Evolutionary conservation across 345 rosid genomes (phyloP).

Genomic region (Dipteronia sinensis): DNA sequence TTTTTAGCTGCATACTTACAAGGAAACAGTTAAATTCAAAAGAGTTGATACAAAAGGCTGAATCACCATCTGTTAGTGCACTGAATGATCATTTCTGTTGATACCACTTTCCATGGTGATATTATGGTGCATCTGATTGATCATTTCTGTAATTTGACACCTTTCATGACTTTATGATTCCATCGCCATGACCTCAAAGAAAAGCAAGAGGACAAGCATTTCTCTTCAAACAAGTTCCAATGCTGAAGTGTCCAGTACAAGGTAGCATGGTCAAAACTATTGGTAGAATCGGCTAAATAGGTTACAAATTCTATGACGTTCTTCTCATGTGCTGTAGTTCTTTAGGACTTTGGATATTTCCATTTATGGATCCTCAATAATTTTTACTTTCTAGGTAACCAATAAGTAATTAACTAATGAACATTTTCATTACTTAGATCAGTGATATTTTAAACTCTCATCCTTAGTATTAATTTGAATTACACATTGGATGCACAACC

Average conservation of each 20-base stretch:
- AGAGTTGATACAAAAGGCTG: not conserved
- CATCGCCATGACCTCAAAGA: not conserved
- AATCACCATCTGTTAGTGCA: not conserved
- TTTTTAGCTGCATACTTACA: not conserved
- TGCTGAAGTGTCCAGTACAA: not conserved
- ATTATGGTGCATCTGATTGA: too few relatives aligned
- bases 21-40: not conserved
- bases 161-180: not conserved
- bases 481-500: not conserved
- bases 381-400: not conserved
- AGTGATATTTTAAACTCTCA: too few relatives aligned
- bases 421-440: not conserved
- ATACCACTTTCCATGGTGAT: too few relatives aligned
- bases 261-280: not conserved
- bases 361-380: not conserved
- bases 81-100: not conserved
- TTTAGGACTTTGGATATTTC: not conserved
- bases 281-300: not conserved
- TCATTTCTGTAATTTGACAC: not conserved
- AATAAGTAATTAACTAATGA: not conserved
- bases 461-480: not conserved
- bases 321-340: not conserved
- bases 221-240: slow-evolving; percentile 1
- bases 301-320: not conserved
- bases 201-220: not conserved